Evolutionary conservation across 192 early-diverging fungal species (phyloP), one percentile per base, ranked within the genome.

Genomic region (Podila clonocystis): DNA sequence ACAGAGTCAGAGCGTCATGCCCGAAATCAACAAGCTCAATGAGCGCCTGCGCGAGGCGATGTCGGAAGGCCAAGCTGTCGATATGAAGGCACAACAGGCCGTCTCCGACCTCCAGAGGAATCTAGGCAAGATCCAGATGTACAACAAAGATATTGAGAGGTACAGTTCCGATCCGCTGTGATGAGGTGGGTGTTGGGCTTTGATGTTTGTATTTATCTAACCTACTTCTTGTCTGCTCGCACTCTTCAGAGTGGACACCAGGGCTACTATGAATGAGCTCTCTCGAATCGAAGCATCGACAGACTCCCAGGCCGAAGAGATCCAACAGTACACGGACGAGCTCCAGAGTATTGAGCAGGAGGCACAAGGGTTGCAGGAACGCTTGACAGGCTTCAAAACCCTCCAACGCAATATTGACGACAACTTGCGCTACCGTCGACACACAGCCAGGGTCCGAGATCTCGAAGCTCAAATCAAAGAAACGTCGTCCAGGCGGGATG

Each of bases 331-430:
- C 65, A 71, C 5, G 22, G 55, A 62, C 12, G 36, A 77, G 20
- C 45, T 70, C 33, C 65, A 85, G 2, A 69, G 71, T n/a, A 50
- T 66, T 13, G 76, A 83, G 20, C 71, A 64, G 20, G 48, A 83
- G 64, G 62, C 78, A 50, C 86, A 82, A 31, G 58, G 13, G 3
- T 33, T 85, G n/a, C 82, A 87, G 29, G 73, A 77, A 41, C 60
- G 80, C 59, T 24, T 73, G n/a, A 22, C 74, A 1, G 82, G 85
- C 24, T 73, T 71, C 41, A 73, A 74, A 63, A 71, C 70, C 17
- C 66, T 83, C 0, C 72, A 87, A 58, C 72, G 86, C n/a, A 80
- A 82, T n/a, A 62, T 89, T 28, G 62, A 82, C 2, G 88, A 87
- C 49, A 88, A 89, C 34, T 29, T 88, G 22, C 69, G 82, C 19